These are phyloP conservation scores for Phlyctochytrium planicorne DNA, from an alignment of 192 early-diverging fungal species.

Conservation along the genomic window DNA sequence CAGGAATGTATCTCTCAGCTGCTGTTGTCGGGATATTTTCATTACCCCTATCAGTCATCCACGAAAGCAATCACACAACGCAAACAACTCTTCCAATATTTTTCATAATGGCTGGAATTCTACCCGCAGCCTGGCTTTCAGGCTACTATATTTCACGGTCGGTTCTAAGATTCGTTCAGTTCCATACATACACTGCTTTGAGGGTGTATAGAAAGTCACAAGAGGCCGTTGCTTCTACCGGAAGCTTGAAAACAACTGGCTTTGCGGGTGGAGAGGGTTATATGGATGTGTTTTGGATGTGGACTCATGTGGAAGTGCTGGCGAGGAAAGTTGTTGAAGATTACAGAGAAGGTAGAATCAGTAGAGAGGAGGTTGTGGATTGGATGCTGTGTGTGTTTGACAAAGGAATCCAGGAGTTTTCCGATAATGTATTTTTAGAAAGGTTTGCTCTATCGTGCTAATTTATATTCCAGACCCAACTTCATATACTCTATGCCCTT, in stretches of 20 bases:
- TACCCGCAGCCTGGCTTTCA: not conserved
- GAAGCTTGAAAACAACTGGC: too few relatives aligned
- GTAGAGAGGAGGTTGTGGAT: not conserved
- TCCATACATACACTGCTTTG: too few relatives aligned
- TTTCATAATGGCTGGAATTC: not conserved
- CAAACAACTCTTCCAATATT: not conserved
- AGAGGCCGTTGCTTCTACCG: too few relatives aligned
- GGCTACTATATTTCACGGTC: not conserved
- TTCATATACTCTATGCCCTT: not conserved
- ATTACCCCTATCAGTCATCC: not conserved
- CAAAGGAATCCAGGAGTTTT: not conserved
- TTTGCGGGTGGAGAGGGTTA: too few relatives aligned
- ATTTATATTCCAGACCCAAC: not conserved
- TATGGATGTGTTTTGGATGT: constrained; percentile 5
- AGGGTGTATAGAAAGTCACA: too few relatives aligned
- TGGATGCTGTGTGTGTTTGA: not conserved
- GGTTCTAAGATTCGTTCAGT: too few relatives aligned
- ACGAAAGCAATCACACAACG: not conserved
- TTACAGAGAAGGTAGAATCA: not conserved
- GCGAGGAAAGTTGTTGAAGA: not conserved
- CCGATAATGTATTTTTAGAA: not conserved
- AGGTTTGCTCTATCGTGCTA: not conserved
- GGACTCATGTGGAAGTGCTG: constrained; percentile 16
- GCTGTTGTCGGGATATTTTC: not conserved
- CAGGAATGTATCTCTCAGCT: constrained; percentile 9